A percentile compares a stretch with the other conserved stretches of the same genome.
Conservation (phyloP, 2,329 filamentous ascomycete species). For the Cercospora sesami region DNA sequence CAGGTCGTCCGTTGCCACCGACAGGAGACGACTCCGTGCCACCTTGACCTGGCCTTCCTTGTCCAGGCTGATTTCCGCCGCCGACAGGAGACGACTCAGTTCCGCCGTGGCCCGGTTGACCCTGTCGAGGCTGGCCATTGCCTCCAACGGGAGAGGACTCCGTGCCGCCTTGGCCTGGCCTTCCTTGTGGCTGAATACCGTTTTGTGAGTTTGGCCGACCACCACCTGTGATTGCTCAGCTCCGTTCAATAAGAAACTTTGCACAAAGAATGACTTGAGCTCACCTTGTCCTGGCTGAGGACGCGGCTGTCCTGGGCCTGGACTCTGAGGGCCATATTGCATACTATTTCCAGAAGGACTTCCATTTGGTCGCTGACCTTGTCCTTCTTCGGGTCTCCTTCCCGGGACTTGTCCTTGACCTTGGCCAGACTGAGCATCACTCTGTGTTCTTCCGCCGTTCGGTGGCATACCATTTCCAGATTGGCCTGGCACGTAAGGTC, state of each 20-base stretch:
- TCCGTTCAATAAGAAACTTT: no score
- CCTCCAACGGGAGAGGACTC: no score
- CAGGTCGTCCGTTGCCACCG: no score
- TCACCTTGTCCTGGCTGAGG: no score
- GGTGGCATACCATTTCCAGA: neutral
- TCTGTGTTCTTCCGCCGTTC: neutral
- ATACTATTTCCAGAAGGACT: neutral
- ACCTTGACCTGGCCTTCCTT: neutral
- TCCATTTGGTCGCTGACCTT: neutral
- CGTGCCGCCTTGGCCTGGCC: neutral
- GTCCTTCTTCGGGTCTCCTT: neutral
- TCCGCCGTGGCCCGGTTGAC: neutral
- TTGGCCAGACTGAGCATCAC: neutral
- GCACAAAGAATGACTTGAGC: no score
- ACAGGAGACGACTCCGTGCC: neutral
- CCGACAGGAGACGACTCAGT: neutral
- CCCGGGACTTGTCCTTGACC: neutral
- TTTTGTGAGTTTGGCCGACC: no score
- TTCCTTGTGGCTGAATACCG: neutral
- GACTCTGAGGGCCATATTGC: neutral
- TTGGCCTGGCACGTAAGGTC: neutral
- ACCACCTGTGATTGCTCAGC: no score
- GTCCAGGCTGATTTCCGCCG: neutral
- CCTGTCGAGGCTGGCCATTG: neutral
- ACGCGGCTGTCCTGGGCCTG: neutral